These are phyloP conservation scores for Keithomyces neogunnii DNA, from an alignment of 2,329 filamentous ascomycete species.

Conservation along the genomic window DNA sequence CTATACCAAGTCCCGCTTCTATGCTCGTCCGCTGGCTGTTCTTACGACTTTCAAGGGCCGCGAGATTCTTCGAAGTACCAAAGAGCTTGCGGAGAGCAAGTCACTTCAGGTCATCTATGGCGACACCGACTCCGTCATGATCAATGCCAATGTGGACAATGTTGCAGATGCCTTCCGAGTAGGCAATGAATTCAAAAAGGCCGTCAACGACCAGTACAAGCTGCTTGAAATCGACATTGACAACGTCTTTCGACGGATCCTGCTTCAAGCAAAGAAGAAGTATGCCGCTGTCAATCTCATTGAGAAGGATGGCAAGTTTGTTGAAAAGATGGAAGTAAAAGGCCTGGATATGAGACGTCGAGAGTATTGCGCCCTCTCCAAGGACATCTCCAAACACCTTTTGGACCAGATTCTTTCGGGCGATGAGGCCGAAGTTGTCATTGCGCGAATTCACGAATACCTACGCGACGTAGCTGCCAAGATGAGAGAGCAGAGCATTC, in stretches of 20 bases:
- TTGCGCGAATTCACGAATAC: constrained; percentile 89
- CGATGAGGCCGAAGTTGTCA: constrained; percentile 79
- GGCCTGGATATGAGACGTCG: constrained; percentile 96
- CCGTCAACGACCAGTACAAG: constrained; percentile 88
- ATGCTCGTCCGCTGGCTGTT: constrained; percentile 87
- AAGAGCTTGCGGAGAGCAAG: constrained; percentile 86
- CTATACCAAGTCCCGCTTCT: constrained; percentile 95
- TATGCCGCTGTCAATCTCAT: constrained; percentile 95
- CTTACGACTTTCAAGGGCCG: constrained; percentile 95
- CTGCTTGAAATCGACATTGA: constrained; percentile 97
- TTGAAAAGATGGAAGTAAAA: constrained; percentile 96
- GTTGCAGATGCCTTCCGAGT: constrained; percentile 85
- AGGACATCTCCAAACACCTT: constrained; percentile 84
- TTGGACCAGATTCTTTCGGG: constrained; percentile 93
- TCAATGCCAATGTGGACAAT: constrained; percentile 95
- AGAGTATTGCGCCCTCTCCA: constrained; percentile 92
- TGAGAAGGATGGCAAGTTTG: constrained; percentile 78
- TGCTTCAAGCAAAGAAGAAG: constrained; percentile 98
- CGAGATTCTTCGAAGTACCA: constrained; percentile 93
- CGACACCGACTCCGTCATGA: constrained; percentile 99
- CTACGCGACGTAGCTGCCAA: constrained; percentile 73
- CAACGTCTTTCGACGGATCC: constrained; percentile 86
- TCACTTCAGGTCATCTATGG: constrained; percentile 95
- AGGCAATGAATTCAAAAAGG: constrained; percentile 87
- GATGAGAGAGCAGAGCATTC: constrained; percentile 74